phyloP scores from a whole-genome alignment of 805 yeast species.

The Candida awuae region DNA sequence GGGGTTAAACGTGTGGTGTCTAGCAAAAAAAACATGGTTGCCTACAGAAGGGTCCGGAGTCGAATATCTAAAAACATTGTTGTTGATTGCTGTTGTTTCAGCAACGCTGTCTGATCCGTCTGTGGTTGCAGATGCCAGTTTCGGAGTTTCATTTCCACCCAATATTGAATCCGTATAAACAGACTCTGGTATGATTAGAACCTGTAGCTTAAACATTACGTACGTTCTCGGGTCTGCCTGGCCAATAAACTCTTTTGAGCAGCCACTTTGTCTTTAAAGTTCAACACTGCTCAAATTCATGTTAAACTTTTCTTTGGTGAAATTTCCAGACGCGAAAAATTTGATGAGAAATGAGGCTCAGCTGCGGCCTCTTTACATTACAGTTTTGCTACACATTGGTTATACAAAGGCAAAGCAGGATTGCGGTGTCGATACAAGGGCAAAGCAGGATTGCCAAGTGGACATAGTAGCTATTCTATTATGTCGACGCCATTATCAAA shows the following conservation, averaged over 20 bases:
- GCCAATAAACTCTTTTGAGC: too few species aligned
- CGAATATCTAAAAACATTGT: not conserved
- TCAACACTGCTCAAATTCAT: too few species aligned
- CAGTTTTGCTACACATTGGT: too few species aligned
- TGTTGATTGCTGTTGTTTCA: not conserved
- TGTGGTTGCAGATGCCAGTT: not conserved
- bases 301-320: too few species aligned
- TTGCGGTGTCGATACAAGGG: too few species aligned
- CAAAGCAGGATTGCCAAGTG: not conserved
- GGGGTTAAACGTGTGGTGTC: slow-evolving; percentile 3
- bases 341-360: too few species aligned
- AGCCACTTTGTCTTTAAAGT: too few species aligned
- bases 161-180: not conserved
- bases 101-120: not conserved
- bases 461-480: not conserved
- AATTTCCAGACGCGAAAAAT: too few species aligned
- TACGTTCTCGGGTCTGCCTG: too few species aligned
- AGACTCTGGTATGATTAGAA: slow-evolving; percentile 12
- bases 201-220: slow-evolving; percentile 15
- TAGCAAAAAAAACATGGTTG: slow-evolving; percentile 2
- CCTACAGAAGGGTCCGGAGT: slow-evolving; percentile 2
- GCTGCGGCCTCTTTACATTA: too few species aligned
- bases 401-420: too few species aligned
- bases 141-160: not conserved
- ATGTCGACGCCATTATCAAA: slow-evolving; percentile 19